Evolutionary conservation across 371 early-diverging fungal genomes (phyloP).

Genomic region (Paramicrosporidium saccamoebae): DNA sequence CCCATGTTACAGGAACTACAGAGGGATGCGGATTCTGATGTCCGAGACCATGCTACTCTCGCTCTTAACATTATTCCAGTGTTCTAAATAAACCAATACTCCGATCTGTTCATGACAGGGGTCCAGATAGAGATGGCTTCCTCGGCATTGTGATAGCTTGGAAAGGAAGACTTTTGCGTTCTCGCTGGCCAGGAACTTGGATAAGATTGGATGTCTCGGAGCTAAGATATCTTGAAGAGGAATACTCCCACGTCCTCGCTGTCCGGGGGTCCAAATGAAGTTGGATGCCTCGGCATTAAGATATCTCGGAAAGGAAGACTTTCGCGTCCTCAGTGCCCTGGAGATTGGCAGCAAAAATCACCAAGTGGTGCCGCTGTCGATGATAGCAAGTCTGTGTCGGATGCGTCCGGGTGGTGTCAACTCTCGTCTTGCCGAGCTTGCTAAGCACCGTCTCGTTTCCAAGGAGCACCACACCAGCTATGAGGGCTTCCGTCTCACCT

Average conservation of each 20-base stretch:
- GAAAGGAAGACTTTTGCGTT: too few relatives aligned
- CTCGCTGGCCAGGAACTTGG: too few relatives aligned
- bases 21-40: slow-evolving; percentile 67
- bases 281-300: slow-evolving; percentile 69
- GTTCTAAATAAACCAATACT: too few relatives aligned
- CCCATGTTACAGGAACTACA: slow-evolving; percentile 44
- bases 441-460: slow-evolving; percentile 54
- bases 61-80: slow-evolving; percentile 14
- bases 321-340: slow-evolving; percentile 74
- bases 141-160: too few relatives aligned
- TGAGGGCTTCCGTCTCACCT: slow-evolving; percentile 85
- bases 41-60: slow-evolving; percentile 52
- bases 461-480: slow-evolving; percentile 57
- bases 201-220: too few relatives aligned
- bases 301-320: slow-evolving; percentile 70
- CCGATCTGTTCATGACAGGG: too few relatives aligned
- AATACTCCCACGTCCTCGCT: background rate
- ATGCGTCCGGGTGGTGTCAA: slow-evolving; percentile 49
- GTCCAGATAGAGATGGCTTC: too few relatives aligned
- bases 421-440: slow-evolving; percentile 44
- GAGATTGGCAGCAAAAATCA: slow-evolving; percentile 94
- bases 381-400: slow-evolving; percentile 60
- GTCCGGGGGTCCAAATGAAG: slow-evolving; percentile 25
- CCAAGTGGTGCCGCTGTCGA: slow-evolving; percentile 61
- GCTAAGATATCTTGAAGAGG: too few relatives aligned